Evolutionary conservation across 495 filamentous ascomycete species (phyloP), one percentile per base, ranked within the genome.

Genomic region (Articulospora tetracladia): DNA sequence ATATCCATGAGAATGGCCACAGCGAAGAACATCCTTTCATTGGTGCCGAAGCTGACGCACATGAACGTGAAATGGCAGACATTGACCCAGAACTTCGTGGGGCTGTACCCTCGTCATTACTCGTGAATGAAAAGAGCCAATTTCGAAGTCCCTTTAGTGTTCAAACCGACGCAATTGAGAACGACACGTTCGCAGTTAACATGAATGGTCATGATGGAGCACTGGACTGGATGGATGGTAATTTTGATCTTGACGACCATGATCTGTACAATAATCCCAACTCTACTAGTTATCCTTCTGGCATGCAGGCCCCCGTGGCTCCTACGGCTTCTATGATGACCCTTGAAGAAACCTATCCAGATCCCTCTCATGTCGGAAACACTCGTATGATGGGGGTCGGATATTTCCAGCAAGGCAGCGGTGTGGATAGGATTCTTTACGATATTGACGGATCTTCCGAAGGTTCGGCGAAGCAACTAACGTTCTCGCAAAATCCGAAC

Each of bases 321-420:
- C 39, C 62, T 2, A 23, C 34, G 1, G 62, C 47, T n/a, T 20
- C 53, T 13, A 55, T 59, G 30, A 26, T 28, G 32, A 17, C 32
- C 32, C 48, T 49, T 10, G 59, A 62, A n/a, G 30, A 34, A 19
- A 63, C 73, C 0, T 82, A 80, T 57, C 77, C 78, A 8, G 76
- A 81, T 57, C 73, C 77, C n/a, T 73, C 76, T n/a, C 51, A 61
- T 15, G 60, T 69, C 30, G 64, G 77, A 6, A 69, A 69, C 25
- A 73, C 75, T 44, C 70, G 77, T 12, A 79, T 79, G 74, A 73
- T 82, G 64, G 80, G 80, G 23, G 74, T 78, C 68, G 79, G 79
- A 22, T 81, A 79, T 66, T 83, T 80, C 62, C 71, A 81, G 49
- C 79, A 81, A 63, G 78, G 79, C 53, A 78, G 79, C 24, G 61